Conservation (phyloP, 805 yeast species). For the Yarrowia sp. region DNA sequence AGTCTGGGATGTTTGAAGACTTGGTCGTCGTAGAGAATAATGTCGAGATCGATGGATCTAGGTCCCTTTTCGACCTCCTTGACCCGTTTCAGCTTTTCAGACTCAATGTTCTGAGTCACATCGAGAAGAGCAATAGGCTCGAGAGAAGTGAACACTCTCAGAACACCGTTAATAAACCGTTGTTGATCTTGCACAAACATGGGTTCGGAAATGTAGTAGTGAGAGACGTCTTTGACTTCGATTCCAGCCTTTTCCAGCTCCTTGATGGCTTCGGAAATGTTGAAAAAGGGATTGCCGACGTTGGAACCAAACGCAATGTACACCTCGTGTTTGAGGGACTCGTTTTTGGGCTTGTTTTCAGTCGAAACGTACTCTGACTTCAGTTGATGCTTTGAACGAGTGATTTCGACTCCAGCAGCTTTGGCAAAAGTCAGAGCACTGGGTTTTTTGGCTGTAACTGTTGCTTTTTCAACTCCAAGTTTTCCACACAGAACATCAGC, state of each 20-base stretch:
- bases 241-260: slow-evolving; percentile 46
- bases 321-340: slow-evolving; percentile 40
- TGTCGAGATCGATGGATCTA: slow-evolving; percentile 84
- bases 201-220: slow-evolving; percentile 83
- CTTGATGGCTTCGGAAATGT: slow-evolving; percentile 55
- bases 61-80: slow-evolving; percentile 90
- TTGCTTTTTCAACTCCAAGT: slow-evolving; percentile 42
- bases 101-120: slow-evolving; percentile 72
- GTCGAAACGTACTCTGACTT: slow-evolving; percentile 24
- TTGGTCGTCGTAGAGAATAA: slow-evolving; percentile 62
- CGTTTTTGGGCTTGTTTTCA: slow-evolving; percentile 41
- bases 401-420: slow-evolving; percentile 83
- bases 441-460: slow-evolving; percentile 74
- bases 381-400: slow-evolving; percentile 39
- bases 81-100: slow-evolving; percentile 61
- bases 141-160: slow-evolving; percentile 58
- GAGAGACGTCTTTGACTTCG: slow-evolving; percentile 58
- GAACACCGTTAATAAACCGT: slow-evolving; percentile 79
- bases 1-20: slow-evolving; percentile 56
- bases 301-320: slow-evolving; percentile 90
- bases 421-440: slow-evolving; percentile 82
- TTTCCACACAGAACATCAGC: slow-evolving; percentile 53
- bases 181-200: slow-evolving; percentile 84
- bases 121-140: slow-evolving; percentile 62
- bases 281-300: slow-evolving; percentile 63